Conservation (phyloP, 2,329 filamentous ascomycete genomes). For the Talaromyces sp. region DNA sequence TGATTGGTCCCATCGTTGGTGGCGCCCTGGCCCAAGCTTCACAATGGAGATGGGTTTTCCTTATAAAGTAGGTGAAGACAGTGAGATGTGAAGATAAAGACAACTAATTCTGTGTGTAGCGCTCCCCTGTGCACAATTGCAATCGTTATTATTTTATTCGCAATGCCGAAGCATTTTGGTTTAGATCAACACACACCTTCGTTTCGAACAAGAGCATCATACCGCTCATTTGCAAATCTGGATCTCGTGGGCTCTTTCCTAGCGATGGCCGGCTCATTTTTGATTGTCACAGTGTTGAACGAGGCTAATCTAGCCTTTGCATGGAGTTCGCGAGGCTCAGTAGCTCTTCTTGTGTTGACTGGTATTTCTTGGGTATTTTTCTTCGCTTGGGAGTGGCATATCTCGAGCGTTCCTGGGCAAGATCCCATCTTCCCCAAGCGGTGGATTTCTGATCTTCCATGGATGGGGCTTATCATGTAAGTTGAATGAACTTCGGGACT, state of each 20-base stretch:
- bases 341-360: constrained; percentile 30
- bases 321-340: constrained; percentile 44
- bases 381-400: constrained; percentile 35
- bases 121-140: constrained; percentile 23
- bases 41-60: constrained; percentile 34
- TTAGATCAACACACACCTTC: constrained; percentile 29
- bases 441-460: constrained; percentile 28
- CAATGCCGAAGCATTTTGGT: constrained; percentile 28
- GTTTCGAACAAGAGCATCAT: constrained; percentile 28
- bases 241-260: constrained; percentile 31
- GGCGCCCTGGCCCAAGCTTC: constrained; percentile 26
- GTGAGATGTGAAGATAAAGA: not conserved
- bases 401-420: constrained; percentile 22
- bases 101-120: constrained; percentile 12
- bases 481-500: no score
- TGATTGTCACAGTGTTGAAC: constrained; percentile 53
- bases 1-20: constrained; percentile 29
- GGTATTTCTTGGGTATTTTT: constrained; percentile 35
- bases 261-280: constrained; percentile 45
- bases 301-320: constrained; percentile 47
- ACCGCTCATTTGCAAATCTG: constrained; percentile 27
- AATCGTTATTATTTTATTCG: constrained; percentile 21
- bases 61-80: constrained; percentile 24
- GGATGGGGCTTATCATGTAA: constrained; percentile 32
- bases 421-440: constrained; percentile 35